Evolutionary conservation across 2,329 filamentous ascomycete genomes (phyloP), one percentile per base, ranked within the genome.

Genomic region (Sporothrix inflata): DNA sequence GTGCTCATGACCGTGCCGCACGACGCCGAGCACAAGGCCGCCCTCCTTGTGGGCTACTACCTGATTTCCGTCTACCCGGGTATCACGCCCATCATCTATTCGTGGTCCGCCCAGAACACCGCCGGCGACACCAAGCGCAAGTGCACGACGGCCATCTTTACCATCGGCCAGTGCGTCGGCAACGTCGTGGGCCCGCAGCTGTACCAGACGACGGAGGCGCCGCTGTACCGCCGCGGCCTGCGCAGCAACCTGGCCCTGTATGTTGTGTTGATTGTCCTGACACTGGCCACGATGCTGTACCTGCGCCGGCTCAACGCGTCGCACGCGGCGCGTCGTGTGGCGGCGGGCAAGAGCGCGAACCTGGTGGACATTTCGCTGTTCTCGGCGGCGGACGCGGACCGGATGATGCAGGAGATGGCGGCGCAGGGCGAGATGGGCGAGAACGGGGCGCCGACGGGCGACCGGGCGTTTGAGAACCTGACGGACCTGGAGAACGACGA

Each of bases 41-140:
- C 83, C 2, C 85, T 73, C 53, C 70, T 73, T 11, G 71, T 72
- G 8, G 71, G 71, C 67, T 74, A 75, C 69, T 74, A 75, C 66
- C 57, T 74, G 30, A 74, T 74, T 27, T 74, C 74, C 24, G 61
- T 75, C n/a, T 75, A 75, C 69, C 74, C 74, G 5, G 74, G 74
- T 53, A 80, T 78, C 69, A 85, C 89, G 3, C 89, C 88, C 0
- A 79, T 90, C 40, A 86, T 90, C 53, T 90, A 88, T 74, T 86
- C 86, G 0, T 90, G 87, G 87, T 87, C 86, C 1, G 83, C 86
- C 1, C 87, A 88, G 73, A 90, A 91, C 74, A 90, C 90, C 0
- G 90, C 87, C 0, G 90, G 90, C 1, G 89, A 92, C 77, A 92
- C 90, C 0, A 92, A 92, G 80, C 87, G 88, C 75, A 92, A 92